Conservation (phyloP, 225 moss, liverwort and hornwort species). For the Sphagnum contortum region DNA sequence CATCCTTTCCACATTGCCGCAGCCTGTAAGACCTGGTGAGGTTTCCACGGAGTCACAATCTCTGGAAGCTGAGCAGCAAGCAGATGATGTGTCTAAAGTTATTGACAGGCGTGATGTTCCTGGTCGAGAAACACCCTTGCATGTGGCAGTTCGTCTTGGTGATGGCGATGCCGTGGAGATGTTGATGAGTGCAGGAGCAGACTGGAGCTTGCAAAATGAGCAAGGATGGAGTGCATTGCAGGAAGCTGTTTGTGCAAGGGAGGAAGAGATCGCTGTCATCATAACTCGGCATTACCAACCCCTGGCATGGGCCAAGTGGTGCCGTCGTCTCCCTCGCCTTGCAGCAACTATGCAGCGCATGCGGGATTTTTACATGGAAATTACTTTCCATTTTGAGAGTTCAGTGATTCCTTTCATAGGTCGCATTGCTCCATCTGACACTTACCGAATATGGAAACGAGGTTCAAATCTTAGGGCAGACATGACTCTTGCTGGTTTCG, state of each 20-base stretch:
- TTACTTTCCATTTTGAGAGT: slow-evolving; percentile 96
- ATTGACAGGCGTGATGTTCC: no score
- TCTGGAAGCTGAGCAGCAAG: slow-evolving; percentile 56
- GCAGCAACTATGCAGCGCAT: slow-evolving; percentile 92
- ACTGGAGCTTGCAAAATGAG: no score
- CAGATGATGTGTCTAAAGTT: slow-evolving; percentile 3
- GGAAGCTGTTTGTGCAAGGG: no score
- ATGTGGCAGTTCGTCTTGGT: no score
- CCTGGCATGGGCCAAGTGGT: no score
- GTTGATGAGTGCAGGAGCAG: no score
- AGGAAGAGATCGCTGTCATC: no score
- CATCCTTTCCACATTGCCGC: slow-evolving; percentile 54
- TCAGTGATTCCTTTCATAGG: slow-evolving; percentile 97
- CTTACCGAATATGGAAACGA: slow-evolving; percentile 99
- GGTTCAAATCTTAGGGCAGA: slow-evolving; percentile 94
- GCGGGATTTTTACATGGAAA: slow-evolving; percentile 99
- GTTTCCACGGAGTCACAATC: slow-evolving; percentile 71
- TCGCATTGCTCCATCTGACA: slow-evolving; percentile 94
- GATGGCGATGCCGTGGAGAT: no score
- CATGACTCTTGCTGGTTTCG: slow-evolving; percentile 98
- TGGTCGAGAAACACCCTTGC: no score
- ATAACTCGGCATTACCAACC: no score
- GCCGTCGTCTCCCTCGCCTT: slow-evolving; percentile 36
- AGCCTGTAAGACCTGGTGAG: slow-evolving; percentile 77
- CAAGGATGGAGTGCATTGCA: no score